Conservation (phyloP, 352 stramenopile genomes). For the Pilasporangium apinafurcum region DNA sequence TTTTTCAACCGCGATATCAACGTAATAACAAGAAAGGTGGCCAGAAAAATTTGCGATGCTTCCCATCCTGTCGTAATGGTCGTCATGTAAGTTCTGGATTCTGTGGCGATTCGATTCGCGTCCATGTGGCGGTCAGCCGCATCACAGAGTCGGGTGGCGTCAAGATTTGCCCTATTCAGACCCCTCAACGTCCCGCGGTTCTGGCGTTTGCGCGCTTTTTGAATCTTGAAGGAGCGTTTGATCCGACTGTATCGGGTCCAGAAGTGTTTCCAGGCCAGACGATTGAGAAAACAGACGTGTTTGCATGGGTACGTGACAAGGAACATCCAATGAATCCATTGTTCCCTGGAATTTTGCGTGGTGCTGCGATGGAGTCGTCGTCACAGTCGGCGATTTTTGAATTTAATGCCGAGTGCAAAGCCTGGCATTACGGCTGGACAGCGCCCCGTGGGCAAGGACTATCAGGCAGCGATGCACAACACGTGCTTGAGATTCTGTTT, state of each 20-base stretch:
- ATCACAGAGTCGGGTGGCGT: slow-evolving; percentile 70
- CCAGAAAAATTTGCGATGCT: slow-evolving; percentile 87
- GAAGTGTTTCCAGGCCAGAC: slow-evolving; percentile 74
- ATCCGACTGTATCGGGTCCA: slow-evolving; percentile 55
- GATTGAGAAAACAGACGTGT: slow-evolving; percentile 61
- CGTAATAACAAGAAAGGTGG: slow-evolving; percentile 89
- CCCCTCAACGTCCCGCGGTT: slow-evolving; percentile 41
- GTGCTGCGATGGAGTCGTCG: slow-evolving; percentile 71
- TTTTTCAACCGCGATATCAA: slow-evolving; percentile 80
- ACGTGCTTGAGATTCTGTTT: slow-evolving; percentile 75
- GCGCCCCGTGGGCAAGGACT: slow-evolving; percentile 66
- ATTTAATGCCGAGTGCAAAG: slow-evolving; percentile 86
- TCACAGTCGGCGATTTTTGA: slow-evolving; percentile 82
- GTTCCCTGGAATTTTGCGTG: slow-evolving; percentile 65
- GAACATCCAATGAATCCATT: slow-evolving; percentile 74
- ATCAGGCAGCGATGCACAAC: slow-evolving; percentile 69
- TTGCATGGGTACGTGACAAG: slow-evolving; percentile 63
- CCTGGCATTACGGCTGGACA: slow-evolving; percentile 87
- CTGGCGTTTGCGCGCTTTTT: slow-evolving; percentile 66
- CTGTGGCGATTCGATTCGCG: slow-evolving; percentile 79
- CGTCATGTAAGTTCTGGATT: slow-evolving; percentile 83
- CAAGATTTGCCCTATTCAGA: slow-evolving; percentile 78
- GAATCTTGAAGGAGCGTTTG: slow-evolving; percentile 68
- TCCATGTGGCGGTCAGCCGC: slow-evolving; percentile 73
- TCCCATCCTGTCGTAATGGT: slow-evolving; percentile 75